phyloP scores from a whole-genome alignment of 345 rosid genomes.

The Eucalyptus curtisii region DNA sequence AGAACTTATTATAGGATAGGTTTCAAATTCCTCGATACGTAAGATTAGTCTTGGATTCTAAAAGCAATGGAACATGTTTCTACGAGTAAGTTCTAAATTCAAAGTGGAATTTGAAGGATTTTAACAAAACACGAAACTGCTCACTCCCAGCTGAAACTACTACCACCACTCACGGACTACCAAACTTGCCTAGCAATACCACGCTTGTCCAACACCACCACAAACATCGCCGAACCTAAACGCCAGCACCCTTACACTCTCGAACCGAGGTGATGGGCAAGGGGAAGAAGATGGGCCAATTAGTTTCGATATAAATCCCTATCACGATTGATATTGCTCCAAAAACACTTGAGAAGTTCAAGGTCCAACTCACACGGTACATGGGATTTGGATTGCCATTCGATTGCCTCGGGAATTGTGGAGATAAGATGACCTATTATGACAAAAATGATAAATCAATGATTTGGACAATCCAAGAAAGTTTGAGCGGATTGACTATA shows the following conservation, averaged over 20 bases:
- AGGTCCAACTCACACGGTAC: neutral
- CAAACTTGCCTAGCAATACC: neutral
- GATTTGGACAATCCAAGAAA: neutral
- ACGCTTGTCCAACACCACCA: accelerated
- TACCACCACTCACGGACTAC: too few relatives aligned
- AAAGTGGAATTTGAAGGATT: too few relatives aligned
- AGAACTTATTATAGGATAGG: accelerated
- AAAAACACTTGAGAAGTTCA: neutral
- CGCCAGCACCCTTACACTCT: accelerated
- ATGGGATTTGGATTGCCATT: neutral
- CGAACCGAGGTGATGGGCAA: accelerated
- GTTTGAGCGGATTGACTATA: neutral
- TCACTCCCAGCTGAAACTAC: accelerated
- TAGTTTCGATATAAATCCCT: too few relatives aligned
- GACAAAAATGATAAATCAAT: neutral
- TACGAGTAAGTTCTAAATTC: too few relatives aligned
- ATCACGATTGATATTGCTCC: accelerated
- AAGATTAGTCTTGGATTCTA: too few relatives aligned
- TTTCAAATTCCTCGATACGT: accelerated
- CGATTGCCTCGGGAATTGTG: accelerated
- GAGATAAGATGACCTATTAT: neutral
- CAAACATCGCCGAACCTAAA: neutral
- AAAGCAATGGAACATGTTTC: accelerated
- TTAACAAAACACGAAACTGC: accelerated
- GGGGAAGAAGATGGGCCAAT: neutral